Evolutionary conservation across 2,329 filamentous ascomycete species (phyloP).

Genomic region (Leptographium lundbergii): DNA sequence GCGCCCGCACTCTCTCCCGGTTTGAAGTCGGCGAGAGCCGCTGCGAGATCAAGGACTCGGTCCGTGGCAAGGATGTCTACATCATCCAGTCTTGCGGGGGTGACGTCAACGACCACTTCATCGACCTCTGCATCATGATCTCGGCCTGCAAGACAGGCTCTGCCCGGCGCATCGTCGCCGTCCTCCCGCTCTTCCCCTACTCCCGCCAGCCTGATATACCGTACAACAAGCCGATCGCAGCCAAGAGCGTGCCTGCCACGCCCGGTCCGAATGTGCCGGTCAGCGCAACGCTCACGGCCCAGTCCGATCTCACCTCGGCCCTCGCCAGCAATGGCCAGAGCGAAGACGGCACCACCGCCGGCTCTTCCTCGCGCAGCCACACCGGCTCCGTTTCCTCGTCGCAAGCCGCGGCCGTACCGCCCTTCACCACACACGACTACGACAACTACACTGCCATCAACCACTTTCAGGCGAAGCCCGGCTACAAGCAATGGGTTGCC

Average conservation of each 20-base stretch:
- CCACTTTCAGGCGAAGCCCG: constrained; percentile 65
- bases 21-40: constrained; percentile 93
- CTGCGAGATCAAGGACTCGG: constrained; percentile 91
- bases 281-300: constrained; percentile 52
- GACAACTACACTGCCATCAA: constrained; percentile 43
- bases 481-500: constrained; percentile 97
- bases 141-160: constrained; percentile 84
- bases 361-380: constrained; percentile 21
- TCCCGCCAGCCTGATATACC: constrained; percentile 91
- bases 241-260: constrained; percentile 59
- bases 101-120: constrained; percentile 88
- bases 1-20: constrained; percentile 74
- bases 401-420: constrained; percentile 19
- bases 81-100: constrained; percentile 92
- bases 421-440: constrained; percentile 52
- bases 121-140: constrained; percentile 95
- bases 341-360: constrained; percentile 18
- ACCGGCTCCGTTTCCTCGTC: constrained; percentile 26
- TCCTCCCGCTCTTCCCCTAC: constrained; percentile 92
- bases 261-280: constrained; percentile 61
- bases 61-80: constrained; percentile 96
- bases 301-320: constrained; percentile 61
- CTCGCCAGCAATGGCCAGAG: constrained; percentile 50
- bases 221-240: constrained; percentile 63
- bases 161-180: constrained; percentile 82